Evolutionary conservation across 225 moss, liverwort and hornwort genomes (phyloP).

Genomic region (Takakia lepidozioides): DNA sequence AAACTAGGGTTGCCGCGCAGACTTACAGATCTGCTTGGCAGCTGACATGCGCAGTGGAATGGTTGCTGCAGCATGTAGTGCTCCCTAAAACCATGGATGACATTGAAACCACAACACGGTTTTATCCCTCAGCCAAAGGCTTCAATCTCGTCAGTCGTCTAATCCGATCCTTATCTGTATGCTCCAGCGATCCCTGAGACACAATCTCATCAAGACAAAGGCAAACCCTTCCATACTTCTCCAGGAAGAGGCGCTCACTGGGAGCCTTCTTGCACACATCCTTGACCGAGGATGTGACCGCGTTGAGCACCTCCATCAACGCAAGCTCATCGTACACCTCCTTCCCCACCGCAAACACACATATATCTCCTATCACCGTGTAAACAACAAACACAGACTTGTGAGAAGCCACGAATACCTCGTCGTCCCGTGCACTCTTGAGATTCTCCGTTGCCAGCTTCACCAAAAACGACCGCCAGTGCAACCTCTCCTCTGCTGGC

Average conservation of each 20-base stretch:
- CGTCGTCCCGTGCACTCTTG: slow-evolving; percentile 77
- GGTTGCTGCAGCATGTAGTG: no score
- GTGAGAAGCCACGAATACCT: slow-evolving; percentile 90
- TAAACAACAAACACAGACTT: slow-evolving; percentile 94
- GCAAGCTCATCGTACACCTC: slow-evolving; percentile 95
- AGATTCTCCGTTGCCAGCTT: slow-evolving; percentile 88
- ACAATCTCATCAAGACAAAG: slow-evolving; percentile 90
- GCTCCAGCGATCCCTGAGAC: slow-evolving; percentile 86
- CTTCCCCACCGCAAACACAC: slow-evolving; percentile 81
- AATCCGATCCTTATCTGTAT: slow-evolving; percentile 89
- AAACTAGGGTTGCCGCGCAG: no score
- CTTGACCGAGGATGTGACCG: slow-evolving; percentile 65
- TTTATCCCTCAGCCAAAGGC: slow-evolving; percentile 53
- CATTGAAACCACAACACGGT: no score
- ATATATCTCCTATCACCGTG: slow-evolving; percentile 77
- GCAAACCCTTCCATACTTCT: slow-evolving; percentile 90
- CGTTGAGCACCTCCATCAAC: slow-evolving; percentile 74
- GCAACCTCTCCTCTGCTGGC: slow-evolving; percentile 73
- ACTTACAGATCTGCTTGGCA: no score
- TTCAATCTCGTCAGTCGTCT: slow-evolving; percentile 74
- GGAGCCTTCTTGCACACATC: slow-evolving; percentile 86
- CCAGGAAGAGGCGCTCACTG: slow-evolving; percentile 84
- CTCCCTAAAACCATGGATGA: no score
- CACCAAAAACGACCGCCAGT: slow-evolving; percentile 86
- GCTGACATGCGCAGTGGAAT: no score